Base-by-base conservation (phyloP, 2,329 filamentous ascomycete species). In the Zymoseptoria crescenta region DNA sequence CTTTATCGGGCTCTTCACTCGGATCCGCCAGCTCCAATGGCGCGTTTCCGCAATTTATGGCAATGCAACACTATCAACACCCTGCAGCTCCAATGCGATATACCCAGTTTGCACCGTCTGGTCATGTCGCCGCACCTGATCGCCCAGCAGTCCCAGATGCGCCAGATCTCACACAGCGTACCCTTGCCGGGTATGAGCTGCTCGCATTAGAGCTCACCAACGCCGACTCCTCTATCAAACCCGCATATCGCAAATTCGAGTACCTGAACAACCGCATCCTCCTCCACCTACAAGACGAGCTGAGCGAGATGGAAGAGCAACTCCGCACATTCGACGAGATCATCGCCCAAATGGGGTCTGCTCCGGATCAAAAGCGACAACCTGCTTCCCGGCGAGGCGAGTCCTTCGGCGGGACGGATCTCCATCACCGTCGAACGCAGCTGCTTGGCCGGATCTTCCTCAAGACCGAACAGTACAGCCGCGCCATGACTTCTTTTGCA, bases 231-330 rank as follows among this genome's bases (percentile, higher is more conserved):
- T 35, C 56, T 4, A 56, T 71, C 16, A 67, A 65, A 20, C 89
- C 90, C 0, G 81, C 96, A 59, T 96, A 96, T 72, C 84, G 92
- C 50, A 87, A 87, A 58, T 96, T 96, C 68, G 87, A 89, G 70
- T 81, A 84, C 9, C 76, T 96, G 19, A 92, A 94, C 67, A 91
- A 96, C 70, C 86, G 92, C 2, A 76, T 96, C 2, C 76, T 96
- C 2, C 78, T 96, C 0, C 86, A 94, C 62, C 79, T 96, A 16
- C 92, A 96, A 73, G 91, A 96, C 69, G 90, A 96, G 71, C 83
- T 96, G 19, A 80, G 81, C 29, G 87, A 93, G 67, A 78, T 96
- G 45, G 91, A 96, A 73, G 86, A 91, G 67, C 85, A 92, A 59
- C 80, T 96, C 0, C 82, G 83, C 19, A 77, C 79, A 0, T 74